Evolutionary conservation across 1,284 basidiomycete genomes (phyloP).

Genomic region (Pseudozyma thailandica): DNA sequence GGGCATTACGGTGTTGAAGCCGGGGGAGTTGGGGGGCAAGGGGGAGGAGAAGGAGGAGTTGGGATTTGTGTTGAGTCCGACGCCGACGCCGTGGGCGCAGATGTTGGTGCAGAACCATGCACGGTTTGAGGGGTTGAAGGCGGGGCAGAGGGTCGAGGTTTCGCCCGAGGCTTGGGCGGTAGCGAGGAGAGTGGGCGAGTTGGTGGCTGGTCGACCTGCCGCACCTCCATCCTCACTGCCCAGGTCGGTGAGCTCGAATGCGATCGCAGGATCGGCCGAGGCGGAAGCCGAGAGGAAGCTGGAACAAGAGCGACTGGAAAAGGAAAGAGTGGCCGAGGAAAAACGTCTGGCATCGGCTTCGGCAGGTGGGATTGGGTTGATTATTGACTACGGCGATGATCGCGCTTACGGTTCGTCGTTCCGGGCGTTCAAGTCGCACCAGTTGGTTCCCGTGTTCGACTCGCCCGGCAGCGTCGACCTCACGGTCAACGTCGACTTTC

Average conservation of each 20-base stretch:
- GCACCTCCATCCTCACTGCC: constrained; percentile 3
- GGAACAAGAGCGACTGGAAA: constrained; percentile 3
- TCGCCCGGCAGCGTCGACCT: constrained; percentile 88
- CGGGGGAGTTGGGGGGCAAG: constrained; percentile 18
- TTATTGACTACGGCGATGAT: constrained; percentile 90
- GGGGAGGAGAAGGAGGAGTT: constrained; percentile 66
- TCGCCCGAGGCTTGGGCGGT: constrained; percentile 62
- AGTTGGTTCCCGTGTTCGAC: constrained; percentile 85
- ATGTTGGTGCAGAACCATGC: constrained; percentile 69
- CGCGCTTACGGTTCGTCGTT: constrained; percentile 80
- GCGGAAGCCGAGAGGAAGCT: constrained; percentile 27
- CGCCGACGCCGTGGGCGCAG: constrained; percentile 75
- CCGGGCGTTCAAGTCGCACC: constrained; percentile 89
- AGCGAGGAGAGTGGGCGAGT: constrained; percentile 58
- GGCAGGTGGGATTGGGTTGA: constrained; percentile 79
- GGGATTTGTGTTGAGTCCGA: constrained; percentile 76
- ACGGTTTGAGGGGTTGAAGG: constrained; percentile 51
- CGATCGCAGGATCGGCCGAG: constrained; percentile 3
- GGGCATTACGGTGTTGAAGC: constrained; percentile 48
- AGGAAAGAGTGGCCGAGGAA: constrained; percentile 9
- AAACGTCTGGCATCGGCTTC: constrained; percentile 34
- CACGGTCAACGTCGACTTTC: constrained; percentile 96
- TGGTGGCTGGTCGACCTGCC: constrained; percentile 56
- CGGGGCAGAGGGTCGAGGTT: constrained; percentile 64
- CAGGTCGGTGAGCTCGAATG: background rate